Evolutionary conservation across 2,329 filamentous ascomycete species (phyloP).

Genomic region (Penicillium aurantiogriseum): DNA sequence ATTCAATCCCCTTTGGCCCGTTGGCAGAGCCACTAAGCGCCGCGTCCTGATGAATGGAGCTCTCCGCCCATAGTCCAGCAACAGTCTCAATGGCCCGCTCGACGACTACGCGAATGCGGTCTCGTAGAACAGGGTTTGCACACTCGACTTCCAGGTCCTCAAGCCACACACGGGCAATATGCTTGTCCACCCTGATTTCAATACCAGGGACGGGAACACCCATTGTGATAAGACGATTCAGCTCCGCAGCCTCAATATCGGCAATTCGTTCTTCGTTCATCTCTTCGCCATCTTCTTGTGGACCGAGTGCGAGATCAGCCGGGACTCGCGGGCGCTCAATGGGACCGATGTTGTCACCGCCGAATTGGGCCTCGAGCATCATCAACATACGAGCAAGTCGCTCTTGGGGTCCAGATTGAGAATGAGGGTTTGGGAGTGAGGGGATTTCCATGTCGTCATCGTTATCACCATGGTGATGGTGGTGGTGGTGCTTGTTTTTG

Average conservation of each 20-base stretch:
- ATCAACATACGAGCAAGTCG: constrained; percentile 83
- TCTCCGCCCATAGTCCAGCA: constrained; percentile 61
- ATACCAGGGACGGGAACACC: constrained; percentile 91
- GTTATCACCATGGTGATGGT: constrained; percentile 46
- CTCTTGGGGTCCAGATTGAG: constrained; percentile 68
- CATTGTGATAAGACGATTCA: constrained; percentile 74
- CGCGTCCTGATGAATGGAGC: constrained; percentile 22
- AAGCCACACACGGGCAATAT: constrained; percentile 84
- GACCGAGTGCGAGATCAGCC: constrained; percentile 19
- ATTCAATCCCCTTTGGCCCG: constrained; percentile 15
- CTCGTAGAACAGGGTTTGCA: constrained; percentile 70
- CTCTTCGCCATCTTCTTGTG: constrained; percentile 26
- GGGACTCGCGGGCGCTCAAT: constrained; percentile 62
- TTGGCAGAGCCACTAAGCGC: constrained; percentile 25
- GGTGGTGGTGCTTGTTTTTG: constrained; percentile 57
- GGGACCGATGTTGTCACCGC: constrained; percentile 71
- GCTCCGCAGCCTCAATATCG: constrained; percentile 62
- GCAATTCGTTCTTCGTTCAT: constrained; percentile 49
- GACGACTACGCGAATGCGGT: constrained; percentile 83
- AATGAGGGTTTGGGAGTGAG: constrained; percentile 67
- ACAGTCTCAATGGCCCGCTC: constrained; percentile 87
- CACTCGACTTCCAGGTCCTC: constrained; percentile 91
- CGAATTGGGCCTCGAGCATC: constrained; percentile 97
- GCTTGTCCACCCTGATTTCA: constrained; percentile 81
- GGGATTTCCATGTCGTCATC: constrained; percentile 38